These are phyloP conservation scores for Mycosphaerella sp. DNA, from an alignment of 2,329 filamentous ascomycete species.

Conservation along the genomic window DNA sequence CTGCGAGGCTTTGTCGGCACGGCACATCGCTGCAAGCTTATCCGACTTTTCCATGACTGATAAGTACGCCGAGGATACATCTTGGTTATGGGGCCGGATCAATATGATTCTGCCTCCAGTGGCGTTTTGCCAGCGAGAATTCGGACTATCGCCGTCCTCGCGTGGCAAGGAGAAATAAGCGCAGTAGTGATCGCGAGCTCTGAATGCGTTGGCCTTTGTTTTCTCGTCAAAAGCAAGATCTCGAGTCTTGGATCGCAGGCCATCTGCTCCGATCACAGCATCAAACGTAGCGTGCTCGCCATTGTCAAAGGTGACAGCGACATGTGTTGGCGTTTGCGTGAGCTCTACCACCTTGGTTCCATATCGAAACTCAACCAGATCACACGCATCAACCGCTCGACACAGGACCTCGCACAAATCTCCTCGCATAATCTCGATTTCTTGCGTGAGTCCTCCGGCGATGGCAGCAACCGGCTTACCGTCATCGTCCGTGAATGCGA, in stretches of 20 bases:
- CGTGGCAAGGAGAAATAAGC: conserved; percentile 25
- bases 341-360: conserved; percentile 3
- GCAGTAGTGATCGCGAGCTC: conserved; percentile 16
- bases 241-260: conserved; percentile 28
- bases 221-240: conserved; percentile 21
- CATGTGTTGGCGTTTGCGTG: neutral
- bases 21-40: conserved; percentile 2
- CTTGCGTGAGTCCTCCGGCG: conserved; percentile 13
- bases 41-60: conserved; percentile 9
- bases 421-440: conserved; percentile 39
- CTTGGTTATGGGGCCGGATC: conserved; percentile 15
- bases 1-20: conserved; percentile 7
- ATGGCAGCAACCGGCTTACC: conserved; percentile 12
- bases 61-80: conserved; percentile 16
- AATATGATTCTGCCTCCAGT: conserved; percentile 12
- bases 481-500: conserved; percentile 21
- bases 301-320: conserved; percentile 8
- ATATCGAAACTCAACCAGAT: conserved; percentile 6
- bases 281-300: conserved; percentile 13
- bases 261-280: conserved; percentile 32
- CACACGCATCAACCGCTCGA: conserved; percentile 13
- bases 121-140: conserved; percentile 20
- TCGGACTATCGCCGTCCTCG: conserved; percentile 8
- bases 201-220: conserved; percentile 9
- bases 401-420: conserved; percentile 44